Base-by-base conservation (phyloP, 306 rosid species). In the Crataegus laevigata region DNA sequence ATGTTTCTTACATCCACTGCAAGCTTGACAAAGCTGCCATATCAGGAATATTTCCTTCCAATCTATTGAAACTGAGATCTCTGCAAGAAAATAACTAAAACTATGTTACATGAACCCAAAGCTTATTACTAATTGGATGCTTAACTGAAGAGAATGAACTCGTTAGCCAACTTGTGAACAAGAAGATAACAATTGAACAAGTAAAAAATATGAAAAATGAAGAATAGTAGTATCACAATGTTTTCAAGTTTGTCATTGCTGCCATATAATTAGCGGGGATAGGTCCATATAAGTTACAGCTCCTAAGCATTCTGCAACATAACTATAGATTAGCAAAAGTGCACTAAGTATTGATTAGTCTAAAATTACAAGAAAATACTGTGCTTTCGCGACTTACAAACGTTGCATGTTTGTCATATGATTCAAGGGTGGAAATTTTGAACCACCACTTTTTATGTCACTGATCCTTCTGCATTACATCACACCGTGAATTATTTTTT, bases 41-140 rank as follows among this genome's bases (percentile, higher is more conserved):
- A 8, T 21, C 2, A 47, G 77, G 28, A 66, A 15, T 55, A 2
- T 4, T 18, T 11, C 82, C 82, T 28, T 65, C 71, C 71, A 79
- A 43, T 79, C 8, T 79, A 60, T 79, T 79, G 55, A 79, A 79
- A 68, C 82, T 79, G 21, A 79, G 82, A 65, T 79, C 82, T 55
- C 82, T 79, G 72, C 28, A 52, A 22, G 21, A 26, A 18, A 65
- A 24, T 8, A 22, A 47, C 14, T 0, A 25, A 32, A 42, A 30
- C 13, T 26, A 13, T 21, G 17, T 54, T 22, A 57, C 57, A 55
- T 55, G 66, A 71, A 32, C 24, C 66, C 9, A 12, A 55, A 22
- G 13, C 2, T 55, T 8, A 8, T 61, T 32, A 22, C 11, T 32
- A 32, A 32, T 71, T 71, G 36, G 64, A 32, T n/a, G 8, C 12